Evolutionary conservation across 2,329 filamentous ascomycete genomes (phyloP).

Genomic region (Curvularia hawaiiensis): DNA sequence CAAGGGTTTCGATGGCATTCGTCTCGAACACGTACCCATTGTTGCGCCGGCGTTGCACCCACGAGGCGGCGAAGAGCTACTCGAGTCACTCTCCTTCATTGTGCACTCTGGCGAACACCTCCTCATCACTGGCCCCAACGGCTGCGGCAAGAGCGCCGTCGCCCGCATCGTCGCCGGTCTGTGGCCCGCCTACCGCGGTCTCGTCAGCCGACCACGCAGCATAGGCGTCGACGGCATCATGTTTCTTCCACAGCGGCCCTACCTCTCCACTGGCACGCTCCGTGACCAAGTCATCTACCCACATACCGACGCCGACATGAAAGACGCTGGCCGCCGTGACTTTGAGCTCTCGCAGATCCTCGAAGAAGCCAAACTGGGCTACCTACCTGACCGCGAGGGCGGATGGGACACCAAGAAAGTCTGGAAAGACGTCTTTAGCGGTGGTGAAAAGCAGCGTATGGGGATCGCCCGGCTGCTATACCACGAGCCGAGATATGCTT

Average conservation of each 20-base stretch:
- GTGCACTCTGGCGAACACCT: conserved; percentile 91
- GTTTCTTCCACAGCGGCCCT: conserved; percentile 95
- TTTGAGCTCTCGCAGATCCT: conserved; percentile 77
- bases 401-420: conserved; percentile 97
- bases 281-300: conserved; percentile 98
- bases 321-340: conserved; percentile 76
- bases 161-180: conserved; percentile 85
- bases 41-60: conserved; percentile 90
- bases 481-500: conserved; percentile 91
- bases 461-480: conserved; percentile 89
- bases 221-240: conserved; percentile 91
- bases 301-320: conserved; percentile 94
- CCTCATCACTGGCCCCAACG: conserved; percentile 92
- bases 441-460: conserved; percentile 96
- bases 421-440: conserved; percentile 98
- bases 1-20: conserved; percentile 91
- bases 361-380: conserved; percentile 83
- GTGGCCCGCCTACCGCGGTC: conserved; percentile 93
- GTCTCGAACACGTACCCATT: conserved; percentile 90
- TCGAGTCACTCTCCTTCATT: conserved; percentile 87
- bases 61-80: conserved; percentile 86
- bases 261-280: conserved; percentile 88
- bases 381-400: conserved; percentile 88
- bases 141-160: conserved; percentile 90
- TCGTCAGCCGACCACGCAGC: conserved; percentile 83